Evolutionary conservation across 176 grass and related monocot genomes (phyloP).

Genomic region (Oryza punctata): DNA sequence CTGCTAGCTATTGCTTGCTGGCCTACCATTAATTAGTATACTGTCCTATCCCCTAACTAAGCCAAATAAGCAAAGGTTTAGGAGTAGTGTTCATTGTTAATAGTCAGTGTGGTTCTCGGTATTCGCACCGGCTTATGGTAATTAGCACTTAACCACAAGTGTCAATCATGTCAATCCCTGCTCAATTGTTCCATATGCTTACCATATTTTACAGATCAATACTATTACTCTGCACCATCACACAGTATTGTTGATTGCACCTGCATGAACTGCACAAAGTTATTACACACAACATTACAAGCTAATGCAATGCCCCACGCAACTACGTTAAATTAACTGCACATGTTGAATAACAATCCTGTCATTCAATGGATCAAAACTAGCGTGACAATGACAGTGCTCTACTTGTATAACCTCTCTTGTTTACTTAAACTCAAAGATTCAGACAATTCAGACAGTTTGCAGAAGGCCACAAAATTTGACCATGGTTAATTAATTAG

Average conservation of each 20-base stretch:
- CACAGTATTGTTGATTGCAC: neutral
- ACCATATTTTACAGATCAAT: neutral
- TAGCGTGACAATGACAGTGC: neutral
- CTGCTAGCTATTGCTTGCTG: neutral
- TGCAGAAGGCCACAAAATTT: constrained; percentile 44
- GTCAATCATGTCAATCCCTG: constrained; percentile 42
- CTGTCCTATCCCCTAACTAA: neutral
- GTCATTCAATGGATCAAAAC: too few species aligned
- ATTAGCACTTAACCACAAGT: constrained; percentile 26
- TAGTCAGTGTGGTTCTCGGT: constrained; percentile 36
- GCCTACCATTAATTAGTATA: neutral
- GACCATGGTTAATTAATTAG: neutral
- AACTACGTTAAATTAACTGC: too few species aligned
- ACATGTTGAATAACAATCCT: too few species aligned
- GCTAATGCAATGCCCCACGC: too few species aligned
- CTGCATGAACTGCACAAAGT: neutral
- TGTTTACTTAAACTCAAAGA: neutral
- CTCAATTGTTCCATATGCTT: neutral
- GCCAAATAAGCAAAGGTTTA: neutral
- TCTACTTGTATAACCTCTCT: neutral
- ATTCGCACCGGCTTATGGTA: constrained; percentile 22
- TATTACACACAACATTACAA: too few species aligned
- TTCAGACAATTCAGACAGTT: neutral
- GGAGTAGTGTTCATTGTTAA: neutral
- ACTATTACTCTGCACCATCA: neutral